Percentiles rank a stretch among this genome's conserved stretches.
Conservation (phyloP, 257 asterid genomes). For the Nicotiana noctiflora region DNA sequence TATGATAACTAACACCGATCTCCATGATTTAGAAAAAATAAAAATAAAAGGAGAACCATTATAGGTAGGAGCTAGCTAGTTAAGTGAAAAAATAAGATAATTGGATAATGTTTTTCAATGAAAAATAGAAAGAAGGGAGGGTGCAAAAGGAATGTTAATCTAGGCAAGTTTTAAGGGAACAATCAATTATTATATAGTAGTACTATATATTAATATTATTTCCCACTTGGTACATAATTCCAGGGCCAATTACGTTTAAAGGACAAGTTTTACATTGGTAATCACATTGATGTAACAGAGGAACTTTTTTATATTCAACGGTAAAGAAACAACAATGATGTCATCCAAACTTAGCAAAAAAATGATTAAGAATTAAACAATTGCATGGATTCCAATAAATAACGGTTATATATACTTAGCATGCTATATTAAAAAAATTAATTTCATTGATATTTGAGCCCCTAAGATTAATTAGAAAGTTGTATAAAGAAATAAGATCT, state of each 20-base stretch:
- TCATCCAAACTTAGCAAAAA: conserved; percentile 2
- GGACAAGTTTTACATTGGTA: conserved; percentile 6
- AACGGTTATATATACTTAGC: conserved; percentile 4
- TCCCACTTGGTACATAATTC: conserved; percentile 7
- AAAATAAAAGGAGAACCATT: background rate
- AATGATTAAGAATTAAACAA: background rate
- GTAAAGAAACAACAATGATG: background rate
- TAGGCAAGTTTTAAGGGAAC: conserved; percentile 7
- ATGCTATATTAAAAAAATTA: background rate
- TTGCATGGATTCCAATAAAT: background rate
- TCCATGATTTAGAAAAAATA: background rate
- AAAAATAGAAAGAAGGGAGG: background rate
- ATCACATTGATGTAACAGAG: background rate
- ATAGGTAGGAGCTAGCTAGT: background rate
- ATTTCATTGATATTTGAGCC: background rate
- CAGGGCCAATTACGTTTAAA: conserved; percentile 2
- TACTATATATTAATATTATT: background rate
- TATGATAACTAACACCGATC: too few relatives aligned
- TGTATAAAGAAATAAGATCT: background rate
- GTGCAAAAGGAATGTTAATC: conserved; percentile 2
- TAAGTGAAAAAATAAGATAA: background rate
- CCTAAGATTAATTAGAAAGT: background rate
- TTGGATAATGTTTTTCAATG: background rate
- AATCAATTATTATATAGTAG: background rate
- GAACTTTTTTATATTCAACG: background rate